These are phyloP conservation scores for Lactuca sativa DNA, from an alignment of 129 eudicot genomes.

Conservation along the genomic window DNA sequence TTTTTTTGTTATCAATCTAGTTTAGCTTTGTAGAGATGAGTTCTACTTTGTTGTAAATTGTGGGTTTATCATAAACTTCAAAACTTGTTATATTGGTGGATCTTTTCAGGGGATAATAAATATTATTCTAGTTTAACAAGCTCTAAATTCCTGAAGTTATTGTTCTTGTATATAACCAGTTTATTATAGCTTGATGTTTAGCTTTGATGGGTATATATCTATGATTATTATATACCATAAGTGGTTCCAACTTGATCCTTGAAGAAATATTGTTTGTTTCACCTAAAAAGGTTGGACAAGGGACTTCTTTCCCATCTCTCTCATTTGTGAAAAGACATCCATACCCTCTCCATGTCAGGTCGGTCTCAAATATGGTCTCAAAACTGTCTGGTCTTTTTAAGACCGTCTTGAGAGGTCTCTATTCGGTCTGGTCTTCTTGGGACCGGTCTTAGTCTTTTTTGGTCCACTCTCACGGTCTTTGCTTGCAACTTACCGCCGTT, in stretches of 20 bases:
- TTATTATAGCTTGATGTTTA: background rate
- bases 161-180: background rate
- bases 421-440: too few species aligned
- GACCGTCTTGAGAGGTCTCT: too few species aligned
- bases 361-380: too few species aligned
- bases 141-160: background rate
- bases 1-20: conserved; percentile 21
- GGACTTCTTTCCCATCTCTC: background rate
- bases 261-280: background rate
- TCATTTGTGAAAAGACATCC: too few species aligned
- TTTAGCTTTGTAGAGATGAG: conserved; percentile 43
- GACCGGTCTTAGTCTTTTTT: too few species aligned
- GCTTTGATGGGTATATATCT: background rate
- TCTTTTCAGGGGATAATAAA: conserved; percentile 23
- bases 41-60: conserved; percentile 49
- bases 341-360: too few species aligned
- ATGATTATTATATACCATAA: conserved; percentile 1
- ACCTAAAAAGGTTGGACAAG: background rate
- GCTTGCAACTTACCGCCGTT: too few species aligned
- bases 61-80: conserved; percentile 34
- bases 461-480: too few species aligned
- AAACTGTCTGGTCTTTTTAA: too few species aligned
- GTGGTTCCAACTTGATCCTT: background rate
- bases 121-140: conserved; percentile 24
- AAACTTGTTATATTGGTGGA: conserved; percentile 22